phyloP scores from a whole-genome alignment of 768 basidiomycete species.

The Inosperma sp. region DNA sequence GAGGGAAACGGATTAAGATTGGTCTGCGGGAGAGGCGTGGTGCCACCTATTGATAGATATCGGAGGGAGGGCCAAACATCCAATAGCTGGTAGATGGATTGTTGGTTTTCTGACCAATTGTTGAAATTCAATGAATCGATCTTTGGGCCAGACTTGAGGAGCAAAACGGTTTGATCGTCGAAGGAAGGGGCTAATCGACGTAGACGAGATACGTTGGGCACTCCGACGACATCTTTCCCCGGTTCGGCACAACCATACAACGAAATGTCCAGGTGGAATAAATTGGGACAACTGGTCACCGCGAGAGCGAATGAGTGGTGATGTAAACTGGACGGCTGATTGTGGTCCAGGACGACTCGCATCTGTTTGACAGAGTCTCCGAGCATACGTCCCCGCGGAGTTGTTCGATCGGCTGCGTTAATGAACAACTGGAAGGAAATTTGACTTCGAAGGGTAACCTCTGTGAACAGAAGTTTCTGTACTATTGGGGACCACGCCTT shows the following conservation, averaged over 20 bases:
- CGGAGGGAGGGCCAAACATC: constrained; percentile 56
- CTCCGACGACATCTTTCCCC: constrained; percentile 46
- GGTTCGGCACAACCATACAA: constrained; percentile 56
- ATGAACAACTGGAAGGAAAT: constrained; percentile 51
- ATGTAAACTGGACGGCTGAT: constrained; percentile 56
- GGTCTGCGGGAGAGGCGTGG: constrained; percentile 46
- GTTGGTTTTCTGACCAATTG: constrained; percentile 66
- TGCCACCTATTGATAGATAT: constrained; percentile 55
- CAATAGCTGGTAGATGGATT: constrained; percentile 56
- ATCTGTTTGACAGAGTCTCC: constrained; percentile 51
- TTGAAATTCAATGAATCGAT: constrained; percentile 55
- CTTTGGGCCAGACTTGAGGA: constrained; percentile 51
- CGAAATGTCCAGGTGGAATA: constrained; percentile 51
- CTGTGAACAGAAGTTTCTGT: constrained; percentile 61
- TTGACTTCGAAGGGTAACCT: constrained; percentile 51
- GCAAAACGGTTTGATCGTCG: constrained; percentile 45
- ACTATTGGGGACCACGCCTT: constrained; percentile 59
- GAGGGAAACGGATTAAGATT: constrained; percentile 42
- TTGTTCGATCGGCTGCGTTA: constrained; percentile 44
- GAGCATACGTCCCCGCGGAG: constrained; percentile 45
- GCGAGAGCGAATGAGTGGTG: constrained; percentile 55
- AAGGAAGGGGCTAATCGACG: constrained; percentile 51
- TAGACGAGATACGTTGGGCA: constrained; percentile 43
- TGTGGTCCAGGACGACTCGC: constrained; percentile 58
- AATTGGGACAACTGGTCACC: constrained; percentile 54